Evolutionary conservation across 108 stramenopile species (phyloP).

Genomic region (Fragilariopsis cylindrus): DNA sequence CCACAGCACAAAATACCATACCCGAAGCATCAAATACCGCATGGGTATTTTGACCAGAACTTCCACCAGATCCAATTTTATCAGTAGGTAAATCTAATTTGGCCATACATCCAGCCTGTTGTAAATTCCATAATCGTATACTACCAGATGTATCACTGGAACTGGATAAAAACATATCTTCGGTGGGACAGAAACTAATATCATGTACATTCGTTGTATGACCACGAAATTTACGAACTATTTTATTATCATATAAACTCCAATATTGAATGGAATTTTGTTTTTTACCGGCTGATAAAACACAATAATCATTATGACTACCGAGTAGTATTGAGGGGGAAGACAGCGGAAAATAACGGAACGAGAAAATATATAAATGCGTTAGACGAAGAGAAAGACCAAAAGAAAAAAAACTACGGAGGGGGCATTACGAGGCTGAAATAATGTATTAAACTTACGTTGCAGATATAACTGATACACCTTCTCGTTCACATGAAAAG

Average conservation of each 20-base stretch:
- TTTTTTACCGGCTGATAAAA: constrained; percentile 49
- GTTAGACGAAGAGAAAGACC: too few species aligned
- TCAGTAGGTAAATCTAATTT: constrained; percentile 59
- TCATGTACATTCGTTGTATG: constrained; percentile 58
- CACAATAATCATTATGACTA: constrained; percentile 74
- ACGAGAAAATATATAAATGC: too few species aligned
- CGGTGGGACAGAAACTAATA: constrained; percentile 69
- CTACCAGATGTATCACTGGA: constrained; percentile 39
- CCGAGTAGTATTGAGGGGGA: neutral
- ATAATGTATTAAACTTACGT: constrained; percentile 37
- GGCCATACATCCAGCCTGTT: constrained; percentile 64
- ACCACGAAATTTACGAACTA: constrained; percentile 76
- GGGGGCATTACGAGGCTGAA: neutral
- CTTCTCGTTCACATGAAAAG: constrained; percentile 60
- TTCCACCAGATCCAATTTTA: neutral
- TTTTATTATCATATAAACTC: constrained; percentile 81
- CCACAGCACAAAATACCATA: constrained; percentile 78
- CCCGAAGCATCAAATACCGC: constrained; percentile 81
- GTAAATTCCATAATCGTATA: constrained; percentile 64
- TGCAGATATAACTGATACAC: constrained; percentile 46
- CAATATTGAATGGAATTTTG: constrained; percentile 54
- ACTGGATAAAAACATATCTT: constrained; percentile 78
- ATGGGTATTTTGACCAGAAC: constrained; percentile 35
- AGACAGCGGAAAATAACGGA: too few species aligned
- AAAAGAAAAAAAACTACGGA: too few species aligned